Conservation (phyloP, 805 yeast genomes). For the Kuraishia hungarica region DNA sequence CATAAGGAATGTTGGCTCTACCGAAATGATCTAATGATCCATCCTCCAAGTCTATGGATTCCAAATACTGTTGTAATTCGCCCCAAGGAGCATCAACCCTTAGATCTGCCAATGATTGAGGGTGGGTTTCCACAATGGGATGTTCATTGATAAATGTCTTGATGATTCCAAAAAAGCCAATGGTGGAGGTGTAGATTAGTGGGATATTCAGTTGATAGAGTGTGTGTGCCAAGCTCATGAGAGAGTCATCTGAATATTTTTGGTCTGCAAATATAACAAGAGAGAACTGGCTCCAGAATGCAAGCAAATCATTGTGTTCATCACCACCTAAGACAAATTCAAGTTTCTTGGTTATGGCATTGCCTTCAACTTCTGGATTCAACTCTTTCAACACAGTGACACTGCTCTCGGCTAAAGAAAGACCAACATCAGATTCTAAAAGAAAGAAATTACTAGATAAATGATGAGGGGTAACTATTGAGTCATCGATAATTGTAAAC, state of each 20-base stretch:
- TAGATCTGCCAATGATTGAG: constrained; percentile 51
- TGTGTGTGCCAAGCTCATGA: constrained; percentile 18
- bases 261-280: constrained; percentile 36
- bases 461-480: constrained; percentile 30
- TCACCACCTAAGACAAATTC: too few relatives aligned
- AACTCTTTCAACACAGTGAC: constrained; percentile 39
- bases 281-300: constrained; percentile 40
- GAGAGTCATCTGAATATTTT: constrained; percentile 13
- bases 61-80: constrained; percentile 43
- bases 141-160: constrained; percentile 46
- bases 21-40: constrained; percentile 32
- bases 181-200: constrained; percentile 36
- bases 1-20: constrained; percentile 62
- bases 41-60: constrained; percentile 39
- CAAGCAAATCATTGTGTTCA: too few relatives aligned
- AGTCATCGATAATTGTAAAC: constrained; percentile 49
- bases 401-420: constrained; percentile 18
- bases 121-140: constrained; percentile 71
- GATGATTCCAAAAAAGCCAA: constrained; percentile 62
- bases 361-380: constrained; percentile 49
- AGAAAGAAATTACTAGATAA: constrained; percentile 59
- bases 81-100: constrained; percentile 68
- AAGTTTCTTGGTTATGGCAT: constrained; percentile 11
- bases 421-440: constrained; percentile 32
- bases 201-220: constrained; percentile 44